phyloP scores from a whole-genome alignment of 495 filamentous ascomycete species.

The Endocarpon pusillum region DNA sequence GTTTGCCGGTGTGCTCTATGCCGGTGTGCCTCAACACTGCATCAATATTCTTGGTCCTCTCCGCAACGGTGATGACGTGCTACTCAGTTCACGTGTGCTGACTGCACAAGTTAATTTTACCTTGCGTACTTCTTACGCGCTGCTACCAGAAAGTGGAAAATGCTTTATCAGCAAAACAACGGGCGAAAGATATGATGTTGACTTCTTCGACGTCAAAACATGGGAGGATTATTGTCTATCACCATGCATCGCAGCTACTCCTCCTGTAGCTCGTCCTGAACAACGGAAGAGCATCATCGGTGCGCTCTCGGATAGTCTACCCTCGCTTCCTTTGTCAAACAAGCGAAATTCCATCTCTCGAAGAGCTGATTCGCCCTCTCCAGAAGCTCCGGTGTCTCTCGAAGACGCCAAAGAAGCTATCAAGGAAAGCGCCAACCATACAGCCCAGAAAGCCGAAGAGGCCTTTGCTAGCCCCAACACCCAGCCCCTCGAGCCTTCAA shows the following conservation, averaged over 20 bases:
- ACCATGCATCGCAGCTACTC: slow-evolving; percentile 57
- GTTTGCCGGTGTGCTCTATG: slow-evolving; percentile 74
- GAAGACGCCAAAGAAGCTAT: slow-evolving; percentile 1
- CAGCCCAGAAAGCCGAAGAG: slow-evolving; percentile 17
- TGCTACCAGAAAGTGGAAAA: slow-evolving; percentile 74
- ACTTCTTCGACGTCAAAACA: slow-evolving; percentile 65
- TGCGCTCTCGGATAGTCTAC: slow-evolving; percentile 20
- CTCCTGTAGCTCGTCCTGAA: slow-evolving; percentile 31
- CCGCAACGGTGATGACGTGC: slow-evolving; percentile 77
- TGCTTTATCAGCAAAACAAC: slow-evolving; percentile 79
- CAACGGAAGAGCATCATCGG: slow-evolving; percentile 23
- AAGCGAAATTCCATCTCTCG: slow-evolving; percentile 1
- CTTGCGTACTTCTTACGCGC: slow-evolving; percentile 67
- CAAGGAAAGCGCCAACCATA: slow-evolving; percentile 5
- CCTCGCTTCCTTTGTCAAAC: slow-evolving; percentile 6
- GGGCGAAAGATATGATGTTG: slow-evolving; percentile 61
- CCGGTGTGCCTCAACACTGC: slow-evolving; percentile 68
- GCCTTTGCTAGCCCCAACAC: slow-evolving; percentile 7
- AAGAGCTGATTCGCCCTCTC: not conserved
- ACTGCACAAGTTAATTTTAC: slow-evolving; percentile 93
- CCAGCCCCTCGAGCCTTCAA: slow-evolving; percentile 15
- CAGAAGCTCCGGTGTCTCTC: not conserved
- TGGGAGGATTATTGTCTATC: slow-evolving; percentile 71
- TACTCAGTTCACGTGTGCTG: slow-evolving; percentile 76
- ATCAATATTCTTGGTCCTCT: slow-evolving; percentile 85